Conservation (phyloP, 352 stramenopile genomes). For the Globisporangium middletonii region DNA sequence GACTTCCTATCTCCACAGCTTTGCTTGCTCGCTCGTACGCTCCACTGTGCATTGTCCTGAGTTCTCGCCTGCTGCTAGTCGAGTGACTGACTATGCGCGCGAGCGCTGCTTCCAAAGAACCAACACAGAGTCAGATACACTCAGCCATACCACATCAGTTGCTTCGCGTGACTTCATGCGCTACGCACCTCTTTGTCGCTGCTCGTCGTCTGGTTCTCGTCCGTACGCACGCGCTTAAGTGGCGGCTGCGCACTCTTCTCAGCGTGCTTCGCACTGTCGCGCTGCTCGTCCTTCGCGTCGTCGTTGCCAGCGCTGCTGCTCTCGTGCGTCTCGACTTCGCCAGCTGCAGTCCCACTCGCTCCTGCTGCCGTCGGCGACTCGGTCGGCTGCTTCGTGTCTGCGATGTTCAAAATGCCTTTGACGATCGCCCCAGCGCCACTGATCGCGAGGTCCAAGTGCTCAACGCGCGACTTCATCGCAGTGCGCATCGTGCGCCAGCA, state of each 20-base stretch:
- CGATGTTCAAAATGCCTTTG: slow-evolving; percentile 57
- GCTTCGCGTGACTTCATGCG: no score
- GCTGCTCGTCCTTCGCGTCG: neutral
- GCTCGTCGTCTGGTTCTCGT: slow-evolving; percentile 16
- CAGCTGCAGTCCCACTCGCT: neutral
- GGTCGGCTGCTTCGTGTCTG: slow-evolving; percentile 8
- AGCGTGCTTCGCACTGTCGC: neutral
- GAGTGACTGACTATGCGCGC: no score
- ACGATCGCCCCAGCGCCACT: slow-evolving; percentile 59
- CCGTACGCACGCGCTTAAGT: slow-evolving; percentile 26
- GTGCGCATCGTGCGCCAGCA: slow-evolving; percentile 82
- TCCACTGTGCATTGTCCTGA: no score
- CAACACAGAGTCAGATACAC: no score
- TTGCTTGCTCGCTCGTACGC: no score
- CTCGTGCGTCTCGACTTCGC: neutral
- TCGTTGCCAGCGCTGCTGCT: neutral
- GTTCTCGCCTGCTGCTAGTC: no score
- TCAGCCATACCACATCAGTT: no score
- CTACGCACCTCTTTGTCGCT: slow-evolving; percentile 22
- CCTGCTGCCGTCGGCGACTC: neutral
- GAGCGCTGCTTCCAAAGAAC: no score
- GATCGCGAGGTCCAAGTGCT: slow-evolving; percentile 62
- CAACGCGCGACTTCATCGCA: slow-evolving; percentile 69
- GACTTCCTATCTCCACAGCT: no score
- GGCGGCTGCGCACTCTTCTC: slow-evolving; percentile 4